Base-by-base conservation (phyloP, 1,139 yeast genomes). In the Pichia sp. region DNA sequence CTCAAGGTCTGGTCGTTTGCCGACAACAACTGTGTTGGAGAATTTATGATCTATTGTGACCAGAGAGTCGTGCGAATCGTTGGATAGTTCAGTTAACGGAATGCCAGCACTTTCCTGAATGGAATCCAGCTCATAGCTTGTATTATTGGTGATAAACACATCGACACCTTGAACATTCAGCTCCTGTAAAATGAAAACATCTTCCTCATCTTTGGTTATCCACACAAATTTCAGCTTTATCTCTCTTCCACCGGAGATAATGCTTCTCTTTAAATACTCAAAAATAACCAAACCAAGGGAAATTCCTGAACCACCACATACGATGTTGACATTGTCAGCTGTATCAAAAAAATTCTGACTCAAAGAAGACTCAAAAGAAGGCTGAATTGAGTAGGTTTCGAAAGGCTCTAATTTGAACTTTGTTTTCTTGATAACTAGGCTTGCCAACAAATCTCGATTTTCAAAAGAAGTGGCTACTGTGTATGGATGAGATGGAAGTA, bases 271-370 rank as follows among this genome's bases (percentile, higher is more conserved):
- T 51, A 82, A 75, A 59, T 74, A 71, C 57, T 72, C 66, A 64
- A 70, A 75, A 3, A 86, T 58, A 0, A 95, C 88, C 2, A 89
- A 71, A 0, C 89, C 93, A 62, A 82, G 80, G 0, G 96, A 85
- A 5, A 90, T 78, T 0, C 97, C 97, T 0, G 95, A 82, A 0
- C 97, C 97, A 8, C 97, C 97, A 40, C 90, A 87, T 4, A 90
- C 70, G 8, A 90, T 76, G 8, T 78, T 68, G 0, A 84, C 80
- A 52, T 80, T 75, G 45, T 78, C 78, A 0, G 82, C 83, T 1
- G 82, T 73, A 47, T 66, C 66, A 54, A 70, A 69, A 47, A 72
- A 72, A 40, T 63, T 64, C 8, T 70, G 61, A 40, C 76, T 67
- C 49, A 78, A 70, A 0, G 84, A 64, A 5, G 68, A 63, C 23